phyloP scores from a whole-genome alignment of 2,329 filamentous ascomycete species.

The Phialemonium atrogriseum region DNA sequence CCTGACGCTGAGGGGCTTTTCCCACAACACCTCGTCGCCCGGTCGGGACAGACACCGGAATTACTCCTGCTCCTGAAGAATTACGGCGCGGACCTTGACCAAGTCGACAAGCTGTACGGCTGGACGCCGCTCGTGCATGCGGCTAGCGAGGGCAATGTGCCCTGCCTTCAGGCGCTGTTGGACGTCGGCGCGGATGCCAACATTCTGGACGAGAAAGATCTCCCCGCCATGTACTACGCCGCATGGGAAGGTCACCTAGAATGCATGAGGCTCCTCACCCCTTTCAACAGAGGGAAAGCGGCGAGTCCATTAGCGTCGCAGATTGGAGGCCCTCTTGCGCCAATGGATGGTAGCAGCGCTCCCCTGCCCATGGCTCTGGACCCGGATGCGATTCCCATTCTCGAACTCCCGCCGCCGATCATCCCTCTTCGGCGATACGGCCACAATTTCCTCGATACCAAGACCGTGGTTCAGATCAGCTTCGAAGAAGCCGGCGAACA shows the following conservation, averaged over 20 bases:
- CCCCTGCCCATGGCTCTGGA: slow-evolving; percentile 62
- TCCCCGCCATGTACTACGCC: slow-evolving; percentile 96
- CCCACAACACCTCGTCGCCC: slow-evolving; percentile 92
- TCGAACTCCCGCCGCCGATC: slow-evolving; percentile 90
- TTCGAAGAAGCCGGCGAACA: slow-evolving; percentile 70
- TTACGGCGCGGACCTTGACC: slow-evolving; percentile 83
- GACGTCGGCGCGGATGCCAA: slow-evolving; percentile 70
- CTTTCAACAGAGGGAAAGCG: slow-evolving; percentile 37
- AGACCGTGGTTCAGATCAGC: slow-evolving; percentile 87
- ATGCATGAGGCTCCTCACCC: slow-evolving; percentile 82
- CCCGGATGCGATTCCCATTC: slow-evolving; percentile 79
- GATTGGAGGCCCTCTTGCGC: slow-evolving; percentile 23
- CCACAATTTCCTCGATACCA: slow-evolving; percentile 97
- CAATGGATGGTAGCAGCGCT: slow-evolving; percentile 38
- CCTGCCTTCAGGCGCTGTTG: slow-evolving; percentile 74
- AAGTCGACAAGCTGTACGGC: slow-evolving; percentile 90
- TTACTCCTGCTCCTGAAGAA: slow-evolving; percentile 73
- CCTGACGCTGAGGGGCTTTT: slow-evolving; percentile 93
- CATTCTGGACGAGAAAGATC: slow-evolving; percentile 81
- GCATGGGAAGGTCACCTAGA: slow-evolving; percentile 95
- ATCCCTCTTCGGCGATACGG: slow-evolving; percentile 91
- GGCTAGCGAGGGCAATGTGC: slow-evolving; percentile 89
- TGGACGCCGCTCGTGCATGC: slow-evolving; percentile 97
- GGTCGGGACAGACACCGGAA: slow-evolving; percentile 74
- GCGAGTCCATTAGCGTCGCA: slow-evolving; percentile 37